Conservation (phyloP, 1,284 basidiomycete species). For the Ceratobasidium sp. region DNA sequence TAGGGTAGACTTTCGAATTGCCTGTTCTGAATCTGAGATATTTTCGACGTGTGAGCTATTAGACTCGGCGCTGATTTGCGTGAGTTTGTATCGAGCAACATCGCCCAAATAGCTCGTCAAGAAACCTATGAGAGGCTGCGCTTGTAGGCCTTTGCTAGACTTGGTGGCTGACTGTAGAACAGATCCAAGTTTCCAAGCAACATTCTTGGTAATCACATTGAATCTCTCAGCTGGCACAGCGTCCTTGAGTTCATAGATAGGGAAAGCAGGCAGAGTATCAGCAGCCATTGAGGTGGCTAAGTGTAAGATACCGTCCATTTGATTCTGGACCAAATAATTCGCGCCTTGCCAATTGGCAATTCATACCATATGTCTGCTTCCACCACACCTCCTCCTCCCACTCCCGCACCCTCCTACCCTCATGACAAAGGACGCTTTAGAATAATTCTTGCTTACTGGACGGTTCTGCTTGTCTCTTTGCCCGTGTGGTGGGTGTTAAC, state of each 20-base stretch:
- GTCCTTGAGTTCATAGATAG: constrained; percentile 39
- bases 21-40: constrained; percentile 32
- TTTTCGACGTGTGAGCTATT: not conserved
- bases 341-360: constrained; percentile 40
- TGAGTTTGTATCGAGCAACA: constrained; percentile 29
- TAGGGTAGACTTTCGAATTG: constrained; percentile 31
- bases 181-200: constrained; percentile 36
- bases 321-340: constrained; percentile 19
- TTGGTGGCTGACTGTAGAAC: constrained; percentile 4
- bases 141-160: constrained; percentile 5
- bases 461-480: constrained; percentile 76
- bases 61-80: constrained; percentile 4
- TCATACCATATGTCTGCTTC: constrained; percentile 33
- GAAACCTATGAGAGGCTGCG: constrained; percentile 29
- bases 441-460: constrained; percentile 81
- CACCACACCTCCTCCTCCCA: constrained; percentile 20
- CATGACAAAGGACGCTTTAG: constrained; percentile 41
- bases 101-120: constrained; percentile 36
- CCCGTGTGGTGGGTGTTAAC: constrained; percentile 93
- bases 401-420: constrained; percentile 17
- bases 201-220: constrained; percentile 9
- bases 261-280: constrained; percentile 30
- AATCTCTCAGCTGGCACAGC: constrained; percentile 30
- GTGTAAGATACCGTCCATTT: not conserved
- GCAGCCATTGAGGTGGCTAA: constrained; percentile 20